These are phyloP conservation scores for Forsythia suspensa DNA, from an alignment of 257 asterid species.

Conservation along the genomic window DNA sequence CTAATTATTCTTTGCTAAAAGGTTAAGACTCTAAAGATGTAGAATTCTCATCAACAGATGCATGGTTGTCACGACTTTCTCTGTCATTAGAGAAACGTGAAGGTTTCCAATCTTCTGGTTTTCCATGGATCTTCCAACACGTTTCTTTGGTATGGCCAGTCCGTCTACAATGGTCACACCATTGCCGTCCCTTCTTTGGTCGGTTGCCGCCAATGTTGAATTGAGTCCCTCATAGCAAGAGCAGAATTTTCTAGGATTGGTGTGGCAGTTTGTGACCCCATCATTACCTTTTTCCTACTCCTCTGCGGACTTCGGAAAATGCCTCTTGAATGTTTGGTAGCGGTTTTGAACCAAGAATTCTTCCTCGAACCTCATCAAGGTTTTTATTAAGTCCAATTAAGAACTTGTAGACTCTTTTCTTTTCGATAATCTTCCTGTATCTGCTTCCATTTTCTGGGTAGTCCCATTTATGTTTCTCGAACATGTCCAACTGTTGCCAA, in stretches of 20 bases:
- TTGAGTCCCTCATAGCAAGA: too few relatives aligned
- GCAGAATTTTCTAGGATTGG: too few relatives aligned
- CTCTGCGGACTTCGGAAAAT: too few relatives aligned
- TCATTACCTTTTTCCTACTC: too few relatives aligned
- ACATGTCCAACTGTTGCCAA: too few relatives aligned
- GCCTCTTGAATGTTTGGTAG: too few relatives aligned
- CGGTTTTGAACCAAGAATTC: too few relatives aligned
- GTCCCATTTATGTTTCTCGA: too few relatives aligned
- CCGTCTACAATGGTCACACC: neutral
- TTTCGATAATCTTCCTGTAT: neutral
- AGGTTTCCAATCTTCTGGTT: neutral
- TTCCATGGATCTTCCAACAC: neutral
- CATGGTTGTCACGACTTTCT: neutral
- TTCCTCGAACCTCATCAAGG: too few relatives aligned
- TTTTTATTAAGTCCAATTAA: neutral
- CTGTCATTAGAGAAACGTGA: neutral
- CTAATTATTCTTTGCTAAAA: neutral
- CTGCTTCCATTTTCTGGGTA: neutral
- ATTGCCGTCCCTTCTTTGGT: neutral
- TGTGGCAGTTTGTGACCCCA: too few relatives aligned
- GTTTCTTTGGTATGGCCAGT: neutral
- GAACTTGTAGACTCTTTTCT: neutral
- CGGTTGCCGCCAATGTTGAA: neutral
- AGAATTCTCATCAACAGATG: neutral
- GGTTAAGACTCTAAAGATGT: neutral